phyloP scores from a whole-genome alignment of 2,329 filamentous ascomycete species.

The Pseudogymnoascus pannorum region DNA sequence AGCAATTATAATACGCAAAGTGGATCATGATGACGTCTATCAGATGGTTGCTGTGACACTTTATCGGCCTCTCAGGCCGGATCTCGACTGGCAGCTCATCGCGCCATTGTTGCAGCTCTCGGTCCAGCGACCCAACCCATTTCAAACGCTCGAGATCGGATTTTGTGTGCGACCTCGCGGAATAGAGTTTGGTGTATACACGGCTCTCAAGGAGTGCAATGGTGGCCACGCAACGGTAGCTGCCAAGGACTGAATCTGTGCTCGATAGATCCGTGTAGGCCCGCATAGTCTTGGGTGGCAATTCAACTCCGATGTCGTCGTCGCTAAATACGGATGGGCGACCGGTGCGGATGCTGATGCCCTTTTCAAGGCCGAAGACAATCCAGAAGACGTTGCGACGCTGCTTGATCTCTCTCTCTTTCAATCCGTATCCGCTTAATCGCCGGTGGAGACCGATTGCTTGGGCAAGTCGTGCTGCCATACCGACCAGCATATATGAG shows the following conservation, averaged over 20 bases:
- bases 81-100: slow-evolving; percentile 21
- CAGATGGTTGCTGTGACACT: slow-evolving; percentile 17
- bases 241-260: not conserved
- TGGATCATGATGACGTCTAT: slow-evolving; percentile 21
- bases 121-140: slow-evolving; percentile 19
- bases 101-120: slow-evolving; percentile 21
- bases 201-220: slow-evolving; percentile 20
- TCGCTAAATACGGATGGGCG: slow-evolving; percentile 23
- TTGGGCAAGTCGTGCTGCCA: slow-evolving; percentile 17
- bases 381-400: slow-evolving; percentile 24
- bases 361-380: slow-evolving; percentile 19
- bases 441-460: slow-evolving; percentile 21
- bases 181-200: slow-evolving; percentile 22
- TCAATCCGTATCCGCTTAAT: slow-evolving; percentile 15
- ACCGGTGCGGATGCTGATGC: slow-evolving; percentile 16
- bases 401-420: slow-evolving; percentile 16
- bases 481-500: slow-evolving; percentile 16
- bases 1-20: slow-evolving; percentile 19
- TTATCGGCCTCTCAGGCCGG: slow-evolving; percentile 19
- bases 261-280: slow-evolving; percentile 13
- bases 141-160: slow-evolving; percentile 19
- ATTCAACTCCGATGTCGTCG: slow-evolving; percentile 22
- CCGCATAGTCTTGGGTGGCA: slow-evolving; percentile 17
- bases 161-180: slow-evolving; percentile 20
- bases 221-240: slow-evolving; percentile 11